Base-by-base conservation (phyloP, 2,329 filamentous ascomycete genomes). In the Phoma herbarum region DNA sequence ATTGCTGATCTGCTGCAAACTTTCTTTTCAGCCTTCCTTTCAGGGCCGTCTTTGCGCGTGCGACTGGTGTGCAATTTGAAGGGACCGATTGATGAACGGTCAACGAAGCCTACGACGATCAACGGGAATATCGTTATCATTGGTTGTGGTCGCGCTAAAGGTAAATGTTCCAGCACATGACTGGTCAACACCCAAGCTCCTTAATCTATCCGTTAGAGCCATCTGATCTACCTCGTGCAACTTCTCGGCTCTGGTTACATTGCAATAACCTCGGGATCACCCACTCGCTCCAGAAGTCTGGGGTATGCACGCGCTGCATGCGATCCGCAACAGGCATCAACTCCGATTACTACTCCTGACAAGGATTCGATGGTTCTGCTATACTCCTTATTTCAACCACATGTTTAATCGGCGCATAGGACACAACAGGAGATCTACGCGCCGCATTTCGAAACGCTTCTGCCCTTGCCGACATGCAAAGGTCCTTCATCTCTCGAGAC, bases 291-390 rank as follows among this genome's bases (percentile, higher is more conserved):
- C 23, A 44, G 22, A 52, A 59, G 59, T 58, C 62, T 54, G 62
- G 66, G 57, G 60, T 61, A 52, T 0, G 57, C 67, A 5, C 70
- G 66, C 0, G 33, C 63, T 23, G 55, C 28, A 12, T 28, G 25
- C 61, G 64, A 68, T 71, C 57, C 66, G 47, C 65, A 59, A 61
- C 61, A 65, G 41, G 66, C 65, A 69, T 65, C 33, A 57, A 48
- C 45, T 61, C 54, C 62, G 61, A 62, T 31, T 43, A 37, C 41
- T 59, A 26, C 45, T 41, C 37, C 52, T 59, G 49, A 60, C 63
- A 51, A 65, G 53, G 52, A 47, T 54, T 44, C 49, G 61, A 50
- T 14, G 59, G 56, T 57, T 65, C 28, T 51, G 41, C 28, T 53
- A 29, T 16, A n/a, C 51, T 52, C 52, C 55, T 50, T 69, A 62